Evolutionary conservation across 352 stramenopile species (phyloP), one percentile per base, ranked within the genome.

Genomic region (Phytophthora ramorum): DNA sequence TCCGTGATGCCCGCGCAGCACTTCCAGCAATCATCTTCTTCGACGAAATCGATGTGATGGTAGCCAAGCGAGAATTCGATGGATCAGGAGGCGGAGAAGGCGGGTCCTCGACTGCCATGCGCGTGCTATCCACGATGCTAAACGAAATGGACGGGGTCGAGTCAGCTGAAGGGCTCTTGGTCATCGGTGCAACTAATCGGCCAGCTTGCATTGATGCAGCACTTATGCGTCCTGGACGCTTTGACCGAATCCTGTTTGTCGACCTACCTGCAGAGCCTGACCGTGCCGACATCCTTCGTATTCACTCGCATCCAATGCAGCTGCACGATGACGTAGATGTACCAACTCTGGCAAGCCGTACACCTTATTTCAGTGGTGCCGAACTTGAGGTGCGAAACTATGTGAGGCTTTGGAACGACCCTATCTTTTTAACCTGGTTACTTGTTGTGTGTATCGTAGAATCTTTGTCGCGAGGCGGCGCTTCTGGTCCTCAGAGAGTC

Each of bases 141-240:
- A 98, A 97, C 45, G 96, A 99, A 71, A 99, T 99, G 87, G 97
- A 99, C 69, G 97, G 96, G 32, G 95, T 99, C 34, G 96, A 98
- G 60, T 91, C 88, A 17, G 83, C 93, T 2, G 96, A 98, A 63
- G 98, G 87, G 4, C 71, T 99, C 5, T 86, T 99, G 30, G 96
- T 99, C 37, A 98, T 99, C 60, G 97, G 95, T 26, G 97, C 97
- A 9, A 99, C 97, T 12, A 99, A 99, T 75, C 91, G 96, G 51
- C 96, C 98, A 1, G 93, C 99, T 71, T 98, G 98, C 69, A 91
- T 99, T 26, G 97, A 99, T 72, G 96, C 93, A n/a, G 97, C 97
- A 34, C 82, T 99, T 17, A 91, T 99, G 59, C 90, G 98, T 20
- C 97, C 97, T 14, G 97, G 97, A 30, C 91, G 97, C 48, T 96